Conservation (phyloP, 768 basidiomycete genomes). For the Collybiopsis confluens region DNA sequence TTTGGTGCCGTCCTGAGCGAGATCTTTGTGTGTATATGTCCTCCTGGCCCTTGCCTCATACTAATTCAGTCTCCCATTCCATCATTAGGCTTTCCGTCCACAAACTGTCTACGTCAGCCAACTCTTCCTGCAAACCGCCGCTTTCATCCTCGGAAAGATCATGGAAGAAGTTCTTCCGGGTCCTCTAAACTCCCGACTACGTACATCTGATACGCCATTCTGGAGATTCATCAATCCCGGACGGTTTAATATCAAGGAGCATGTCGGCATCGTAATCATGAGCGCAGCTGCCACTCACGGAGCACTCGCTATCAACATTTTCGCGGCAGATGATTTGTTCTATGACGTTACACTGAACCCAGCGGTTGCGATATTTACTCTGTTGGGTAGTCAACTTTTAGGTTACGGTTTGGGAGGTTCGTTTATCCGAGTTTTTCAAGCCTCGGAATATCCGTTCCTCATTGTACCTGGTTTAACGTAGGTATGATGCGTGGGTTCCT, state of each 20-base stretch:
- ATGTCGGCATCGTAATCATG: slow-evolving; percentile 42
- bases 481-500: slow-evolving; percentile 14
- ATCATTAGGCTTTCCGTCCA: slow-evolving; percentile 39
- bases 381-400: slow-evolving; percentile 24
- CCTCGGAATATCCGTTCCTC: no score
- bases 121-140: slow-evolving; percentile 14
- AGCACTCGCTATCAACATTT: slow-evolving; percentile 37
- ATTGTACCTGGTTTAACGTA: no score
- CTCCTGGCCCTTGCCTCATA: slow-evolving; percentile 20
- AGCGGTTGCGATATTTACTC: slow-evolving; percentile 23
- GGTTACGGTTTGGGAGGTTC: slow-evolving; percentile 22
- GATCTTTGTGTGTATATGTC: slow-evolving; percentile 14
- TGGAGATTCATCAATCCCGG: slow-evolving; percentile 41
- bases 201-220: slow-evolving; percentile 10
- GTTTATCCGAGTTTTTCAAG: not conserved
- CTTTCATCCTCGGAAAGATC: slow-evolving; percentile 11
- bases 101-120: slow-evolving; percentile 21
- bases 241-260: slow-evolving; percentile 46
- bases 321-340: slow-evolving; percentile 39
- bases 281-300: slow-evolving; percentile 38
- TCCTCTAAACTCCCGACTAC: slow-evolving; percentile 7
- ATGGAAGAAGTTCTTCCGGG: slow-evolving; percentile 13
- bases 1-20: slow-evolving; percentile 27
- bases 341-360: slow-evolving; percentile 30
- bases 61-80: not conserved